Conservation (phyloP, 192 early-diverging fungal species). For the Gonapodya prolifera region DNA sequence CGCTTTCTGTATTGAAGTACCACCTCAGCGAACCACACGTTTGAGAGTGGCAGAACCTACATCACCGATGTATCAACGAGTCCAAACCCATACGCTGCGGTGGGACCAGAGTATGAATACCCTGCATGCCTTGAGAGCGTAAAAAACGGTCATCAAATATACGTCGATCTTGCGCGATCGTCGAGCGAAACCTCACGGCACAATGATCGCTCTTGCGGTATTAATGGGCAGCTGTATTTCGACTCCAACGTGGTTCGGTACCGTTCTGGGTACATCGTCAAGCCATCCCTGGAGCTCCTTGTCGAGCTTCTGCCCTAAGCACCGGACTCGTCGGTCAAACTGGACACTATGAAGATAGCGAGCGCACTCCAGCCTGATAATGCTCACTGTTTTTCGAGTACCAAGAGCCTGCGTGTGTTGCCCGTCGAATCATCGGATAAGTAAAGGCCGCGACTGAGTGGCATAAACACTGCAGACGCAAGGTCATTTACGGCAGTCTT, state of each 20-base stretch:
- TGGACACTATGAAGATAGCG: too few relatives aligned
- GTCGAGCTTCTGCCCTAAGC: constrained; percentile 23
- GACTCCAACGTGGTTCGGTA: not conserved
- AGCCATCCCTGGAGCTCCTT: constrained; percentile 39
- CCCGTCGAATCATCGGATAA: constrained; percentile 1
- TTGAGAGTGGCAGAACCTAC: constrained; percentile 22
- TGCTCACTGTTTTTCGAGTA: constrained; percentile 14
- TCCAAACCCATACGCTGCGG: constrained; percentile 80
- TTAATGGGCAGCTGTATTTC: constrained; percentile 24
- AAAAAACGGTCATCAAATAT: not conserved
- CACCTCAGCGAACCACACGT: not conserved
- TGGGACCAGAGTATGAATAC: constrained; percentile 75
- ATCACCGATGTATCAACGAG: constrained; percentile 42
- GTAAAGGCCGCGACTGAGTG: not conserved
- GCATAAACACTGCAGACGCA: not conserved
- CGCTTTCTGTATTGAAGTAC: constrained; percentile 35
- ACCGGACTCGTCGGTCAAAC: not conserved
- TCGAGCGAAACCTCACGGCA: constrained; percentile 40
- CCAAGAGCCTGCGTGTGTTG: constrained; percentile 37
- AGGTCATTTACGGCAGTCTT: too few relatives aligned
- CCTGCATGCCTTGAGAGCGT: constrained; percentile 66
- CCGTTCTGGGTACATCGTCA: constrained; percentile 19
- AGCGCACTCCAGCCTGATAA: not conserved
- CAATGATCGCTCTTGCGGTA: constrained; percentile 53
- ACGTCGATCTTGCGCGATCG: not conserved